Evolutionary conservation across 768 basidiomycete genomes (phyloP), one percentile per base, ranked within the genome.

Genomic region (Thelephora aurantiotincta): DNA sequence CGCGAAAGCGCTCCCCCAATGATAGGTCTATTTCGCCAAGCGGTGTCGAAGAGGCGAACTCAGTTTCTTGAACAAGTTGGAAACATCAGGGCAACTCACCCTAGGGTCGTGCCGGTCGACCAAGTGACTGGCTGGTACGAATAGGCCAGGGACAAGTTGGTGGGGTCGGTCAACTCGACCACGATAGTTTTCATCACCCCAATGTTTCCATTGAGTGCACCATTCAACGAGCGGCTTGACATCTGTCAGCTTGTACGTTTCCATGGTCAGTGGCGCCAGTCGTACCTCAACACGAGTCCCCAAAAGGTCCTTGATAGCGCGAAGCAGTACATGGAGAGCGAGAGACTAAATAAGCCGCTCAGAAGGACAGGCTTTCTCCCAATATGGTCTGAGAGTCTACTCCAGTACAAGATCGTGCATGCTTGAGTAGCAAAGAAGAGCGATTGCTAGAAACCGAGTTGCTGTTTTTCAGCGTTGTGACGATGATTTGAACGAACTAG

Each of bases 311-410:
- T 77, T 0, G 82, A 83, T 13, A 88, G 60, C 19, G 84, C 85
- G 52, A 87, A 86, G 58, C 73, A 77, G 47, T 75, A 78, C 78
- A 86, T 84, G 0, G 81, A 83, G 11, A 73, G 33, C 0, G 78
- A 74, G 13, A 85, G 56, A 3, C 84, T 84, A 23, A 72, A 61
- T 1, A 87, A 63, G 1, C 85, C 85, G 0, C 58, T 68, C 47
- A 87, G 65, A 50, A 87, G 74, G 19, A 88, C 75, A 0, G 86
- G 84, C 52, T 81, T 85, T 41, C 86, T 77, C 16, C 86, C 86
- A 35, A 87, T 60, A 35, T 69, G 65, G 51, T 88, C 86, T 11
- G 83, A 86, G 11, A 77, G 47, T 14, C 80, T 73, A 58, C 80
- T 80, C 83, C 84, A 88, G 51, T 84, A 75, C 13, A 87, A 60